These are phyloP conservation scores for Botryobasidium botryosum DNA, from an alignment of 768 basidiomycete species.

Conservation along the genomic window DNA sequence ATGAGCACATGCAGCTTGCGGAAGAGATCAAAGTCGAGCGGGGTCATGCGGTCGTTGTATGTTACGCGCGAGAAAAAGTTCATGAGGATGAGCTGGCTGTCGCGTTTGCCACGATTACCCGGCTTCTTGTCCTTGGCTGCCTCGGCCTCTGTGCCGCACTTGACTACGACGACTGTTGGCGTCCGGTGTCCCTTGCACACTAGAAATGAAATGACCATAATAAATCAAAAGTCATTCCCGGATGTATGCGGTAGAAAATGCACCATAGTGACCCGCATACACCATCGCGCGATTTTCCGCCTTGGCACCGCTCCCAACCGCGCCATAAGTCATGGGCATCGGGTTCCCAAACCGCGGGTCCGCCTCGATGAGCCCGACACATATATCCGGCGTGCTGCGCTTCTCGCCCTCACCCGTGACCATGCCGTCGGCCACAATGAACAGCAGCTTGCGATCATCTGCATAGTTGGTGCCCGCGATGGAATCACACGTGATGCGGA, in stretches of 20 bases:
- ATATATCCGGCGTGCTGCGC: conserved; percentile 89
- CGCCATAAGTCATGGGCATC: conserved; percentile 79
- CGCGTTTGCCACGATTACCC: conserved; percentile 95
- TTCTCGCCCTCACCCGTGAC: conserved; percentile 97
- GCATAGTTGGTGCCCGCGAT: conserved; percentile 85
- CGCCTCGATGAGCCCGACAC: conserved; percentile 77
- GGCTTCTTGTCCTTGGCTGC: conserved; percentile 76
- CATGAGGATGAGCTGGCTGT: conserved; percentile 98
- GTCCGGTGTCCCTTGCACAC: conserved; percentile 52
- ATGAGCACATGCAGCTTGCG: conserved; percentile 89
- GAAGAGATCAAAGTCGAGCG: conserved; percentile 95
- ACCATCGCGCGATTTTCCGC: conserved; percentile 91
- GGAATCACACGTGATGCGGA: conserved; percentile 83
- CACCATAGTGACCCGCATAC: conserved; percentile 98
- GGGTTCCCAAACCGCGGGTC: conserved; percentile 95
- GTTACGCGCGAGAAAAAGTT: conserved; percentile 99
- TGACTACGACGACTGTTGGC: conserved; percentile 86
- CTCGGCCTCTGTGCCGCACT: conserved; percentile 85
- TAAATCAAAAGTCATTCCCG: neutral
- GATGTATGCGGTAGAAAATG: conserved; percentile 23
- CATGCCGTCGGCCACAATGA: conserved; percentile 96
- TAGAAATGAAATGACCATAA: neutral
- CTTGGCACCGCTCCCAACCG: conserved; percentile 83
- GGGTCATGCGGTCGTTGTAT: conserved; percentile 97
- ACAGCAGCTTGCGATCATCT: conserved; percentile 79